Base-by-base conservation (phyloP, 768 basidiomycete genomes). In the Calocybe cyanea region DNA sequence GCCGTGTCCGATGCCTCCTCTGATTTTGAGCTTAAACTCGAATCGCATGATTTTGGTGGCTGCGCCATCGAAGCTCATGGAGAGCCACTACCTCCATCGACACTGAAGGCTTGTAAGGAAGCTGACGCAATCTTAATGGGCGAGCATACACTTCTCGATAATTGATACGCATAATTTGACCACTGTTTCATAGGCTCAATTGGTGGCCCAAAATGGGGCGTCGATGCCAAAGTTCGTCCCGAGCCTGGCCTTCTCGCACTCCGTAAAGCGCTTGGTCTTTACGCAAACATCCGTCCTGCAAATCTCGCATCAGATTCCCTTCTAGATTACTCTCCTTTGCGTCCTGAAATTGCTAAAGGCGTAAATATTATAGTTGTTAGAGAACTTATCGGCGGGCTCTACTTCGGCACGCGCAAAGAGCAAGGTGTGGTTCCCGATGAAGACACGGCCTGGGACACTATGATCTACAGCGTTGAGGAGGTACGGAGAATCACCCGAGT, bases 131-230 rank as follows among this genome's bases (percentile, higher is more conserved):
- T 99, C 54, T 73, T 99, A 23, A 83, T 99, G 81, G 96, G 96
- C 92, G 57, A 39, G 76, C 57, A 6, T 18, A 23, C 3, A 19
- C 7, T 32, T 32, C n/a, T 32, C 31, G 8, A n/a, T 8, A 8
- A n/a, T 32, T n/a, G n/a, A 8, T n/a, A 32, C n/a, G 9, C 9
- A n/a, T 32, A 8, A 8, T 32, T 32, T 8, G n/a, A 35, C 34
- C 34, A 35, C n/a, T 35, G 13, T 32, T 14, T 36, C 7, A 1
- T 46, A 97, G 95, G 95, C 54, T 86, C 95, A 15, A 89, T 98
- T 54, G 96, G 96, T 48, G 96, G 96, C n/a, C 96, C 96, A 11
- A 97, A 97, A 68, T 99, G 96, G 96, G 94, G 92, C 38, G 87
- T 94, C 2, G 79, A 83, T 46, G 77, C 80, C 49, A 85, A 86